Base-by-base conservation (phyloP, 257 asterid genomes). In the Jasminum sambac region DNA sequence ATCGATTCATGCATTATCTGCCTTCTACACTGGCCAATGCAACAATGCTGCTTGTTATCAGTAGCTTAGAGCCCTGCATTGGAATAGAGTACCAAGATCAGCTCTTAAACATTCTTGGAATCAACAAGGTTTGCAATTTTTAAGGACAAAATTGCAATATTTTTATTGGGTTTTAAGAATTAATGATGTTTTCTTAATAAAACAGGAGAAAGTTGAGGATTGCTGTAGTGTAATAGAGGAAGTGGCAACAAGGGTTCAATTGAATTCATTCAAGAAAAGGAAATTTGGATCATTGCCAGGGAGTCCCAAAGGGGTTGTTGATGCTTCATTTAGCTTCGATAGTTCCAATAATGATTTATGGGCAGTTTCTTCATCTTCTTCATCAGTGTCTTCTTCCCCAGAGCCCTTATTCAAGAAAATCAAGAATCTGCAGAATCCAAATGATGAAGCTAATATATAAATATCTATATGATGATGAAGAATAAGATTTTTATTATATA, bases 11-110 rank as follows among this genome's bases (percentile, higher is more conserved):
- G 40, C 52, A 16, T 41, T 70, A 73, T 78, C 82, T 76, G 69
- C 96, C 97, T 25, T 93, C 98, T 74, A 86, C 89, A 63, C 66
- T 90, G 83, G 96, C 98, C 44, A 86, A 89, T 63, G 96, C 97
- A 21, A 85, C 84, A 79, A 86, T 93, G 91, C 78, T 85, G 86
- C 83, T 82, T 65, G 89, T 86, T 40, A 68, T 90, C 30, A 81
- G 76, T 79, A 84, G 84, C 59, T 63, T 86, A 0, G 82, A 82
- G 72, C 93, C 98, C 72, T 74, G 79, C 39, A 73, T 82, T 78
- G 87, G 84, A 5, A 76, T 75, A 9, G 86, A 87, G 57, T 73
- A 78, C 78, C 93, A 81, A 79, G 84, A 85, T 55, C 87, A 83
- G 42, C 84, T 90, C 25, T 11, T 82, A 38, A 69, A 69, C 78